Evolutionary conservation across 2,329 filamentous ascomycete species (phyloP), one percentile per base, ranked within the genome.

Genomic region (Chrysoporthe cubensis): DNA sequence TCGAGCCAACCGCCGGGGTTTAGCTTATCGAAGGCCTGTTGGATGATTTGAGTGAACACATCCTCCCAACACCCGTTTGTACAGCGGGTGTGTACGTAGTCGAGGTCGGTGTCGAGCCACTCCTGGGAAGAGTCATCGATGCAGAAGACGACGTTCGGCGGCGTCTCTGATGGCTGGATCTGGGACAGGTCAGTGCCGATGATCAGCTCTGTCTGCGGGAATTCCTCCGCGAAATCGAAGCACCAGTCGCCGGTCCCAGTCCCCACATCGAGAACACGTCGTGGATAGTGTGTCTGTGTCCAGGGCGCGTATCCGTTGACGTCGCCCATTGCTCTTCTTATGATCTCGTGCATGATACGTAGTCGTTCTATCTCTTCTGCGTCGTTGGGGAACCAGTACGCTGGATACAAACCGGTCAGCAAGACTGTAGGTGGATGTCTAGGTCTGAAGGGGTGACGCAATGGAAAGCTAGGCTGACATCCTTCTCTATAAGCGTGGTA

Each of bases 61-160:
- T 82, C 78, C 7, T 78, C 76, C 81, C 84, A 87, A 71, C 82
- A 85, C 26, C 83, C 84, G 11, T 81, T 73, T 0, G 83, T 84
- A 46, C 80, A 76, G 52, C 85, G 82, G 0, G 82, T 82, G 73
- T 88, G 85, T 56, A 87, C 82, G 71, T 84, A 87, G 72, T 87
- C 85, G 66, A 87, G 83, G 62, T 88, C 83, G 3, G 84, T 83
- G 74, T 81, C 85, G 56, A 82, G 79, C 84, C 84, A 86, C 2
- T 80, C 77, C 66, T 86, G 81, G 2, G 80, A 80, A 76, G 83
- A 83, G 73, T 94, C 91, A 74, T 93, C 90, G 58, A 94, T 85
- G 69, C 88, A 88, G 71, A 94, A 94, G 62, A 57, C 70, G 16
- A 93, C 89, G 70, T 94, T 94, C 21, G 86, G 85, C 0, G 91